Evolutionary conservation across 169 alveolate genomes (phyloP), one percentile per base, ranked within the genome.

Genomic region (Ichthyophthirius multifiliis): DNA sequence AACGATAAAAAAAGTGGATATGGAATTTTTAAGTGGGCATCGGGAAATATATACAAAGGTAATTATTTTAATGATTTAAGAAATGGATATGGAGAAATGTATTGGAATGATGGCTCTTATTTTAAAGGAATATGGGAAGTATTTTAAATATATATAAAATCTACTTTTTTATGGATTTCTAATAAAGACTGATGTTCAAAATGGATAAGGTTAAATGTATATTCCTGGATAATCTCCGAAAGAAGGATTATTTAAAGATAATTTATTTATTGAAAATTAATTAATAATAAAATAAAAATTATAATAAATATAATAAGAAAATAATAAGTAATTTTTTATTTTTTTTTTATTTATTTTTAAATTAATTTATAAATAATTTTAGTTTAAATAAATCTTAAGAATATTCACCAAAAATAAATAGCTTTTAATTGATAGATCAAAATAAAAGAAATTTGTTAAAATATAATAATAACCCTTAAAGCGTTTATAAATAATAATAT

Each of bases 81-180:
- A 82, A 81, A 83, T 41, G 93, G 93, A 20, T 48, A 77, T 71
- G 93, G 93, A 20, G 86, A 84, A 30, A 79, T 87, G 89, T 46
- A 43, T 48, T 87, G 92, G 92, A 87, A 64, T 39, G 92, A 87
- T 83, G 91, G 91, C 1, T 55, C 77, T 7, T 75, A 41, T 23
- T 86, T 81, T 63, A 65, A 41, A n/a, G 91, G 91, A n/a, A 30
- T 43, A 48, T 86, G 91, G 91, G 81, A 79, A 39, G 71, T 55
- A 55, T 27, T 18, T 18, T 13, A 48, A 18, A 27, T 27, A 15
- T 27, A 27, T 20, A 27, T 27, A 4, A 10, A 27, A 1, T 2
- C 13, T 55, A 55, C 31, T 55, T 55, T 27, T 0, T 16, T 55
- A 2, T 20, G 31, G 71, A 39, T 16, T 55, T 27, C 10, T 55